Evolutionary conservation across 495 filamentous ascomycete genomes (phyloP), one percentile per base, ranked within the genome.

Genomic region (Hypoxylon cercidicola): DNA sequence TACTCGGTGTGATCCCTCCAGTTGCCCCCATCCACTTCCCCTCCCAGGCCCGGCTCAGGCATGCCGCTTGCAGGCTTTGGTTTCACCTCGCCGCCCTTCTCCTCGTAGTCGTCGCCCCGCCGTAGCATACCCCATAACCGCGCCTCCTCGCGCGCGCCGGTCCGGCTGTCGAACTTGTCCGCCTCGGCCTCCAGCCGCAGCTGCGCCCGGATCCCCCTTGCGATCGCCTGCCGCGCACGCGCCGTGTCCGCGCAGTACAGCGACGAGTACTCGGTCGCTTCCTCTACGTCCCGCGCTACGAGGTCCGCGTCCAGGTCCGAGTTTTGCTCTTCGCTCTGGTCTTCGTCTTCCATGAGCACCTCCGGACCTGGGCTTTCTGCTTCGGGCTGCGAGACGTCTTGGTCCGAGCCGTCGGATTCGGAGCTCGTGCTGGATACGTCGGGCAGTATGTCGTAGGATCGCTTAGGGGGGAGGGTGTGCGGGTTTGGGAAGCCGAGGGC

Each of bases 101-200:
- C 16, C 19, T 30, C 50, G 16, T 20, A 12, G 16, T 23, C 11
- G 12, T 37, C 18, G 13, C 55, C 35, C 0, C 59, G 41, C 6
- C 61, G 56, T 23, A 93, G 70, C 9, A 88, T 35, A 0, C 61
- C 58, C 85, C 87, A 89, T 9, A 92, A 56, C 11, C 72, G 63
- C 34, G 70, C 67, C 74, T 93, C 89, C 71, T 90, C 88, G 7
- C 64, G 49, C 12, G 69, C 75, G 58, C 84, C 83, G 12, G 75
- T 68, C 60, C 79, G 69, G 19, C 64, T 71, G 62, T 93, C 90
- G 4, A 82, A 49, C 0, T 55, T 57, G 57, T 90, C 87, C 0
- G 84, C 78, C 49, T 88, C 82, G 0, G 72, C 75, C 45, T 89
- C 83, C 50, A 82, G 74, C 4, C 50, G 68, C 10, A 74, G 68